Conservation (phyloP, 2,329 filamentous ascomycete species). For the Hymenoscyphus albidus region DNA sequence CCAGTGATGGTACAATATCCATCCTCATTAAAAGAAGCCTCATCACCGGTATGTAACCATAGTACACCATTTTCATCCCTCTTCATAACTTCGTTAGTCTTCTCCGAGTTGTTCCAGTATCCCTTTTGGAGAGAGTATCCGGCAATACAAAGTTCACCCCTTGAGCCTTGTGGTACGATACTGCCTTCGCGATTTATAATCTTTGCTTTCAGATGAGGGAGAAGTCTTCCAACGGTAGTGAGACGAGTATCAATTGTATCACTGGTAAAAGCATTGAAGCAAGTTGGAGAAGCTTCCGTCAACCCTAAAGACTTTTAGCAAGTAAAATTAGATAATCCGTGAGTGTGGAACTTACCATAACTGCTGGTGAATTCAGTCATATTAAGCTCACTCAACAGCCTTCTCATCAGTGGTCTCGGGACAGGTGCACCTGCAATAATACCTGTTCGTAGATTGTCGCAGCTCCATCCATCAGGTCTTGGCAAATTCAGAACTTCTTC, state of each 20-base stretch:
- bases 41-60: slow-evolving; percentile 54
- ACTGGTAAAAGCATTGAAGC: slow-evolving; percentile 7
- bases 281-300: slow-evolving; percentile 7
- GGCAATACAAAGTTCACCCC: slow-evolving; percentile 61
- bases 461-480: slow-evolving; percentile 15
- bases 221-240: slow-evolving; percentile 7
- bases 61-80: slow-evolving; percentile 30
- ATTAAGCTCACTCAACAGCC: slow-evolving; percentile 58
- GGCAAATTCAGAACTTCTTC: slow-evolving; percentile 60
- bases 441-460: slow-evolving; percentile 53
- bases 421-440: slow-evolving; percentile 64
- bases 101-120: slow-evolving; percentile 55
- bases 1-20: slow-evolving; percentile 55
- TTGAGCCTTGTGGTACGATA: slow-evolving; percentile 49
- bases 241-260: slow-evolving; percentile 9
- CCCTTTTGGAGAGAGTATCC: slow-evolving; percentile 58
- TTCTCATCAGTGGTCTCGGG: slow-evolving; percentile 58
- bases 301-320: background rate
- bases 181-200: slow-evolving; percentile 54
- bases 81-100: slow-evolving; percentile 32
- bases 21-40: slow-evolving; percentile 46
- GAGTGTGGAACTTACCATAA: slow-evolving; percentile 33
- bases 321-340: background rate
- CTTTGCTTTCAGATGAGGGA: slow-evolving; percentile 50
- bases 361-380: slow-evolving; percentile 54